Evolutionary conservation across 2,329 filamentous ascomycete species (phyloP).

Genomic region (Ascomycota sp.): DNA sequence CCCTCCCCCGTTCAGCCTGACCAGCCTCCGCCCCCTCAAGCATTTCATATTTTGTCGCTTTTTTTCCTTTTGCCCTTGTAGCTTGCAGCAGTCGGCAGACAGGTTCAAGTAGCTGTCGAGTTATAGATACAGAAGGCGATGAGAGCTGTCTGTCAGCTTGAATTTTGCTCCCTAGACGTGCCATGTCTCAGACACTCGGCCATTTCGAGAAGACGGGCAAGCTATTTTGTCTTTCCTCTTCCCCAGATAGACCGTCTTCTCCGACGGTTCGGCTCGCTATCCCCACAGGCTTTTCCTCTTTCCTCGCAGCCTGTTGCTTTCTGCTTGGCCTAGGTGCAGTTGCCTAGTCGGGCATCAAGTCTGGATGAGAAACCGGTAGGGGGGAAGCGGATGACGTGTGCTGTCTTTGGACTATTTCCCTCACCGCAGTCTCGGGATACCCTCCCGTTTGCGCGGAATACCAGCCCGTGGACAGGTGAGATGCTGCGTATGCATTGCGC

Average conservation of each 20-base stretch:
- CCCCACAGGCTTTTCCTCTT: too few relatives aligned
- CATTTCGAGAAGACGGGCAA: constrained; percentile 1
- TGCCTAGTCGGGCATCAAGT: too few relatives aligned
- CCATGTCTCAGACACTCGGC: constrained; percentile 1
- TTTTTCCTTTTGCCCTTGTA: too few relatives aligned
- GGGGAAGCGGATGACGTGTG: background rate
- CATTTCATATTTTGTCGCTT: background rate
- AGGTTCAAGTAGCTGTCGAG: too few relatives aligned
- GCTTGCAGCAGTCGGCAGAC: too few relatives aligned
- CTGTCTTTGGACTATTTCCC: background rate
- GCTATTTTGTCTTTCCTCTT: background rate
- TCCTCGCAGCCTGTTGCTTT: too few relatives aligned
- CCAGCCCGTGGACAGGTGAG: too few relatives aligned
- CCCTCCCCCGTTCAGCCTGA: background rate
- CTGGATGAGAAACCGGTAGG: background rate
- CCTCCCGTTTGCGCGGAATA: too few relatives aligned
- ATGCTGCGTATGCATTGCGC: too few relatives aligned
- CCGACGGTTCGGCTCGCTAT: background rate
- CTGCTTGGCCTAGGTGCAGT: too few relatives aligned
- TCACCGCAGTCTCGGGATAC: constrained; percentile 1
- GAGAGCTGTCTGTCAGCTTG: background rate
- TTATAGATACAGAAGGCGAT: too few relatives aligned
- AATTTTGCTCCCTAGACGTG: background rate
- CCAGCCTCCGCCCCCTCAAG: background rate
- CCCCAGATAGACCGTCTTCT: background rate